Conservation (phyloP, 371 early-diverging fungal genomes). For the Dipsacomyces acuminosporus region DNA sequence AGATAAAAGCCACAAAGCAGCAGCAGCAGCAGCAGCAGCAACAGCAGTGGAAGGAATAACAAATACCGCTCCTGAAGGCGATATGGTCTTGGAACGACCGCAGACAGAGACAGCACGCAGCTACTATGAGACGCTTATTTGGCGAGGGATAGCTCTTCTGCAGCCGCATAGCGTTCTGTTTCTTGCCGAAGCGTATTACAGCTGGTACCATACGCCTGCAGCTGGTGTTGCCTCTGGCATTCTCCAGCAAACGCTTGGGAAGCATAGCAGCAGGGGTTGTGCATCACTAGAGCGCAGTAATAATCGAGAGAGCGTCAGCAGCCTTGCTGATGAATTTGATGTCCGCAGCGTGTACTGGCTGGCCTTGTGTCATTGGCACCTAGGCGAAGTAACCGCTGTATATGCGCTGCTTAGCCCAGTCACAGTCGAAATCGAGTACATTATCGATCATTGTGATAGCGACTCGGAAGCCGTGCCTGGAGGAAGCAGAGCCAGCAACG, state of each 20-base stretch:
- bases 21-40: slow-evolving; percentile 1
- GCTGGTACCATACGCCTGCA: slow-evolving; percentile 29
- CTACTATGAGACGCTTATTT: slow-evolving; percentile 30
- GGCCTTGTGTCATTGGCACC: slow-evolving; percentile 44
- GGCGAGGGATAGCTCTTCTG: slow-evolving; percentile 30
- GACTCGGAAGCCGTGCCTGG: background rate
- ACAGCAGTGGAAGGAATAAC: background rate
- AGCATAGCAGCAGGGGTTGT: background rate
- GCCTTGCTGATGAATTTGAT: slow-evolving; percentile 7
- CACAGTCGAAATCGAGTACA: slow-evolving; percentile 20
- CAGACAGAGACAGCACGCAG: slow-evolving; percentile 23
- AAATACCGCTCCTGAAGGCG: too few species aligned
- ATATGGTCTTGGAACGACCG: slow-evolving; percentile 11
- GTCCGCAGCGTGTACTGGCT: slow-evolving; percentile 45
- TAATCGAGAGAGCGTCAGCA: background rate
- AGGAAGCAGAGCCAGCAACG: background rate
- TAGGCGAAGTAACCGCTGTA: slow-evolving; percentile 34
- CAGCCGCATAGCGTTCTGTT: slow-evolving; percentile 37
- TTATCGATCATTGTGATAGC: slow-evolving; percentile 12
- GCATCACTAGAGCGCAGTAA: too few species aligned
- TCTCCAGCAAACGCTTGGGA: slow-evolving; percentile 23
- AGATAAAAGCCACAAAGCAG: background rate
- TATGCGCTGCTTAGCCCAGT: slow-evolving; percentile 25
- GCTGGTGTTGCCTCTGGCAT: slow-evolving; percentile 26
- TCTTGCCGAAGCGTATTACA: slow-evolving; percentile 40